Percentiles rank a stretch among this genome's conserved stretches.
Conservation (phyloP, 176 grass and related monocot species). For the Carex scoparia region DNA sequence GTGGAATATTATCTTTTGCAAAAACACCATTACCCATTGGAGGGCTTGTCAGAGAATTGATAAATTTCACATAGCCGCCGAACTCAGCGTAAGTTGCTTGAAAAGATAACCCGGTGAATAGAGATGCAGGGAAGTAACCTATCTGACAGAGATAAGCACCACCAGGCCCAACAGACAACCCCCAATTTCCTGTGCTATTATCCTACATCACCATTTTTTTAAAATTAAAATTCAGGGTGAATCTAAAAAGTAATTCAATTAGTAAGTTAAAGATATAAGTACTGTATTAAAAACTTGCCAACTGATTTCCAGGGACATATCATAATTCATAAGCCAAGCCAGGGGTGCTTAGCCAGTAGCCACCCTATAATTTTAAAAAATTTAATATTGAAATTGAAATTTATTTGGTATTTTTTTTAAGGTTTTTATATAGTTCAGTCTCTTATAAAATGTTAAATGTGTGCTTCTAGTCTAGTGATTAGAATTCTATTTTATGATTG, state of each 20-base stretch:
- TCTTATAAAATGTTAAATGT: too few relatives aligned
- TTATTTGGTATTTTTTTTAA: too few relatives aligned
- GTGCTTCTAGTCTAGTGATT: too few relatives aligned
- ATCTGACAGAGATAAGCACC: neutral
- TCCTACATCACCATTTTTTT: neutral
- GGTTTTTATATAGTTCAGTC: too few relatives aligned
- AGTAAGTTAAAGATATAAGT: neutral
- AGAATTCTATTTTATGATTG: too few relatives aligned
- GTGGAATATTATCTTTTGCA: neutral
- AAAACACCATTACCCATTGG: constrained; percentile 15
- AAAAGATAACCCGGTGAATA: neutral
- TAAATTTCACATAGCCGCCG: neutral
- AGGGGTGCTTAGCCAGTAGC: too few relatives aligned
- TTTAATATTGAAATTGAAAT: too few relatives aligned
- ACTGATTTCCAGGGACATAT: neutral
- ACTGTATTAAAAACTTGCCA: neutral
- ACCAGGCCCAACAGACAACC: neutral
- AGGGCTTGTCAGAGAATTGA: neutral
- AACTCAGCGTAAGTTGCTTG: neutral
- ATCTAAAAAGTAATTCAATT: too few relatives aligned
- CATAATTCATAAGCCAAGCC: too few relatives aligned
- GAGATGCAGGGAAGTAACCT: constrained; percentile 4
- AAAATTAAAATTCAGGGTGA: too few relatives aligned
- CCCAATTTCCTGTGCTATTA: neutral
- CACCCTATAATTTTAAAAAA: too few relatives aligned